These are phyloP conservation scores for Grammothele lineata DNA, from an alignment of 768 basidiomycete genomes.

Conservation along the genomic window DNA sequence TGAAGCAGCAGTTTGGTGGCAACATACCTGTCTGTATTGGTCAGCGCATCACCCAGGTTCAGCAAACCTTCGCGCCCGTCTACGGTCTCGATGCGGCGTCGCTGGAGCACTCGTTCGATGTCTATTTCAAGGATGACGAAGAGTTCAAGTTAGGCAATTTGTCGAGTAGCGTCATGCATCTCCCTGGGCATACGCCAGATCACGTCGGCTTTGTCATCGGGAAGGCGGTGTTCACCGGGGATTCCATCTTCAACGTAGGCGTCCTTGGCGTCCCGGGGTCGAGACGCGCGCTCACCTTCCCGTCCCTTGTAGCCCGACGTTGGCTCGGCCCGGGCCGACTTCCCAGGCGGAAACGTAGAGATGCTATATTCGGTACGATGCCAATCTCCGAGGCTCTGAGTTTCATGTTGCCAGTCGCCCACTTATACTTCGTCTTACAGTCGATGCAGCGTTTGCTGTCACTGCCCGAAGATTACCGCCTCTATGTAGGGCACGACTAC, in stretches of 20 bases:
- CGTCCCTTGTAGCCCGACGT: conserved; percentile 30
- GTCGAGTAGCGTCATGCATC: conserved; percentile 29
- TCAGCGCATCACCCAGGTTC: conserved; percentile 30
- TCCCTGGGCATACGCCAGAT: conserved; percentile 37
- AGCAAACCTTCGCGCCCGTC: conserved; percentile 30
- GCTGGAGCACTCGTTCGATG: conserved; percentile 29
- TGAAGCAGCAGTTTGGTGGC: conserved; percentile 27
- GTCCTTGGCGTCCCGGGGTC: not conserved
- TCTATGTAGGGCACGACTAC: conserved; percentile 38
- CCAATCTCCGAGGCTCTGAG: conserved; percentile 2
- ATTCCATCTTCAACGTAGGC: conserved; percentile 35
- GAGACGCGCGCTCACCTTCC: too few species aligned
- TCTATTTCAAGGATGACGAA: conserved; percentile 32
- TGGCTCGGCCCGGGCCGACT: conserved; percentile 36
- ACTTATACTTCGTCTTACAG: too few species aligned
- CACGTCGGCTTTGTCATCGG: conserved; percentile 34
- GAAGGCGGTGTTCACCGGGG: conserved; percentile 34
- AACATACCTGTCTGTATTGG: conserved; percentile 33
- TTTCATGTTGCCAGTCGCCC: too few species aligned
- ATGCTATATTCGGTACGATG: conserved; percentile 29
- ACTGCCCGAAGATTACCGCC: conserved; percentile 29
- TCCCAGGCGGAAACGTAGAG: conserved; percentile 35
- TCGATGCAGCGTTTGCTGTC: conserved; percentile 34
- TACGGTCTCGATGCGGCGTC: conserved; percentile 27
- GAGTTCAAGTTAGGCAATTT: conserved; percentile 29